Conservation (phyloP, 257 asterid species). For the Solanum habrochaites region DNA sequence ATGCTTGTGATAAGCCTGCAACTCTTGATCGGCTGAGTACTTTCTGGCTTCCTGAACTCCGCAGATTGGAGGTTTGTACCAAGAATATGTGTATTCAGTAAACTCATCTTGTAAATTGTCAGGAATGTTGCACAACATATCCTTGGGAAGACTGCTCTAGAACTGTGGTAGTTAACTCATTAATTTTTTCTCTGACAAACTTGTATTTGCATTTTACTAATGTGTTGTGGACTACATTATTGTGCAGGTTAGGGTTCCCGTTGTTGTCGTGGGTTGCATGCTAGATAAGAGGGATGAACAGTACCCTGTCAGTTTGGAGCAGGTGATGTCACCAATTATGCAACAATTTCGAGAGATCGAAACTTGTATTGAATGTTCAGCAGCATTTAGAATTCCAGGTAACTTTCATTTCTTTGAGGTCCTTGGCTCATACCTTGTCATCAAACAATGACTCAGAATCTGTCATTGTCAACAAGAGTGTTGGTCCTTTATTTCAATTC, state of each 20-base stretch:
- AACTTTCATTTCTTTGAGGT: neutral
- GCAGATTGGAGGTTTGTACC: conserved; percentile 64
- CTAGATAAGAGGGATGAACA: conserved; percentile 80
- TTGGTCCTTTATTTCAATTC: neutral
- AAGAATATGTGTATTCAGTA: neutral
- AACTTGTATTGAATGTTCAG: conserved; percentile 97
- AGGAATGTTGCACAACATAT: neutral
- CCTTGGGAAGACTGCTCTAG: neutral
- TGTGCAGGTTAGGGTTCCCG: conserved; percentile 83
- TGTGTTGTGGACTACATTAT: neutral
- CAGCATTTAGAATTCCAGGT: conserved; percentile 78
- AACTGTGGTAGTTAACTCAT: neutral
- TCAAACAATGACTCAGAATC: neutral
- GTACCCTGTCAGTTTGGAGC: conserved; percentile 67
- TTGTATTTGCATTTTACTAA: neutral
- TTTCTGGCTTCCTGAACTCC: conserved; percentile 98
- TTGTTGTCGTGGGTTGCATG: conserved; percentile 97
- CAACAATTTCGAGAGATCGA: conserved; percentile 97
- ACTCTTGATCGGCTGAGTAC: conserved; percentile 87
- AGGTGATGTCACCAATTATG: conserved; percentile 97
- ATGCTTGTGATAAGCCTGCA: conserved; percentile 82
- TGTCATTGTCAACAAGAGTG: neutral
- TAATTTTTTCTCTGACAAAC: neutral
- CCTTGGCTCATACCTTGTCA: neutral
- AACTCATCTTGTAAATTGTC: neutral